A percentile compares a stretch with the other conserved stretches of the same genome.
These are phyloP conservation scores for Aspergillus heteromorphus DNA, from an alignment of 495 filamentous ascomycete species.

Conservation along the genomic window DNA sequence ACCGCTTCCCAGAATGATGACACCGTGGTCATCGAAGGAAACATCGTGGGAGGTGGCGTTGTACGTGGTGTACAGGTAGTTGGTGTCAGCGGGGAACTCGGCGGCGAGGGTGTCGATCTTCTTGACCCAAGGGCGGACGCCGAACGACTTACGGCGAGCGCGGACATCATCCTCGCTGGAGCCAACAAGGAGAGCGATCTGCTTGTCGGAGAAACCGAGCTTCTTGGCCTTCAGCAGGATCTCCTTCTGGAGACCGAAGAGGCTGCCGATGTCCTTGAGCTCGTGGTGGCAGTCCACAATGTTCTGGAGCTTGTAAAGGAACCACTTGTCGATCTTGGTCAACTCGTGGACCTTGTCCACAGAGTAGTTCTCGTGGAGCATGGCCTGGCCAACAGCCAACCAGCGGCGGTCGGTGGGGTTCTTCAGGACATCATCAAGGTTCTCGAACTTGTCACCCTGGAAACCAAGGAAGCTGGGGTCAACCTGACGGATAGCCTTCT, in stretches of 20 bases:
- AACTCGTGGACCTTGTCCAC: constrained; percentile 87
- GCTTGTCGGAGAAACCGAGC: constrained; percentile 93
- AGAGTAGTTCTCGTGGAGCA: constrained; percentile 93
- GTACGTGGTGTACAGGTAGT: constrained; percentile 98
- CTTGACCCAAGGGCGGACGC: constrained; percentile 87
- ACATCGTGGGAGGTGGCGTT: constrained; percentile 96
- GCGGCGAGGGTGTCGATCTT: constrained; percentile 96
- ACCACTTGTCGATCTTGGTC: constrained; percentile 99
- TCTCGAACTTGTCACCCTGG: constrained; percentile 90
- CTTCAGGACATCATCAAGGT: constrained; percentile 81
- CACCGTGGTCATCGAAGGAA: constrained; percentile 89
- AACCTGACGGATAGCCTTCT: constrained; percentile 95
- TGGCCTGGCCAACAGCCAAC: constrained; percentile 95
- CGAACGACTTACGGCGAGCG: constrained; percentile 76
- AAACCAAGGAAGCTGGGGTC: constrained; percentile 88
- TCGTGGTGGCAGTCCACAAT: constrained; percentile 85
- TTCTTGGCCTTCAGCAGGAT: constrained; percentile 88
- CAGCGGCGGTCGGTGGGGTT: constrained; percentile 94
- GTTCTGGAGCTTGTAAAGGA: constrained; percentile 95
- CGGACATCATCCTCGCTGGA: constrained; percentile 87
- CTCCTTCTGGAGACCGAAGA: constrained; percentile 82
- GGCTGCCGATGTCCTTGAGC: constrained; percentile 79
- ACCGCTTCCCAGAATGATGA: constrained; percentile 83
- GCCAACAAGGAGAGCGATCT: constrained; percentile 83
- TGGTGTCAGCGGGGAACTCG: constrained; percentile 95